Base-by-base conservation (phyloP, 768 basidiomycete species). In the Sarcodon aspratus region DNA sequence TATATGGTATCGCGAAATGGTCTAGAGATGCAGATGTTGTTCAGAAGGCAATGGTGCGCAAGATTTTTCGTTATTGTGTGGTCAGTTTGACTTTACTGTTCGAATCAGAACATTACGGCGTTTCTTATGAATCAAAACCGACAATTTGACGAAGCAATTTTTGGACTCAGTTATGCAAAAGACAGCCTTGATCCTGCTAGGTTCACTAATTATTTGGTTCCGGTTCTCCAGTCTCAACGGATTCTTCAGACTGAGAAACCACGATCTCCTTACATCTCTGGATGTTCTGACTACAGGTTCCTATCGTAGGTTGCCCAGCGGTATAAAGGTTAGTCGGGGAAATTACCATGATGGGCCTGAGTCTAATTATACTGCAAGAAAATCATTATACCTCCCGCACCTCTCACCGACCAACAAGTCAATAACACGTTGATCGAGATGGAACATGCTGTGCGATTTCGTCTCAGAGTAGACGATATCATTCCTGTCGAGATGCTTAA, bases 1-100 rank as follows among this genome's bases (percentile, higher is more conserved):
- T 94, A 11, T 89, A 90, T 57, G 92, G 90, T 9, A 76, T 92
- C 31, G 75, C 77, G 7, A 86, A 91, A 57, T 96, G 92, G 92
- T 75, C 86, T 35, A 73, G 85, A 52, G 90, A 93, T 61, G 84
- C 86, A 37, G 77, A 78, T 50, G 82, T 83, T 6, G 81, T 88
- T 37, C 88, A 92, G 64, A 88, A 85, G 65, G 85, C 82, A 70
- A 89, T 91, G 89, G 88, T 80, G 56, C 56, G 58, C 57, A 1
- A 5, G 15, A 27, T 17, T 12, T 18, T 13, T 47, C 13, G 45
- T 13, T 42, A 56, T 44, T 36, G 10, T 21, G 9, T 18, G 32
- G 17, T 46, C 21, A 27, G 33, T 21, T 46, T 15, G 36, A 33
- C 5, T 47, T 8, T 13, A 51, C 33, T 17, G 12, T 27, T 27